A percentile compares a stretch with the other conserved stretches of the same genome.
Evolutionary conservation across 345 rosid species (phyloP).

Genomic region (Geranium rotundifolium): DNA sequence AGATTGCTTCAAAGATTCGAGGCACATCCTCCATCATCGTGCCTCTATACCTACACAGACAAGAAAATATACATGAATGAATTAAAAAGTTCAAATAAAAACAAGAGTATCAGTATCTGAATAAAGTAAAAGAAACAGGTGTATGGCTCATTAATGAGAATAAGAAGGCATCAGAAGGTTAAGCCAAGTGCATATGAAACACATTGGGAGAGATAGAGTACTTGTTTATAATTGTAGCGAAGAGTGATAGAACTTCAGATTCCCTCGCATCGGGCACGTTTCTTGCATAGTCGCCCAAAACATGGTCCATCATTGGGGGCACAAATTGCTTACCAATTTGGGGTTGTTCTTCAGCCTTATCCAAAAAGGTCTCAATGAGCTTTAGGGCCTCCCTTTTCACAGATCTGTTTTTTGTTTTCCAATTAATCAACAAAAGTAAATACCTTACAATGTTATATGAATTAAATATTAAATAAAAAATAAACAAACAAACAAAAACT

Average conservation of each 20-base stretch:
- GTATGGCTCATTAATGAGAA: background rate
- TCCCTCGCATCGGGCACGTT: slow-evolving; percentile 99
- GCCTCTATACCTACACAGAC: slow-evolving; percentile 59
- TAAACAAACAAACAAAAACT: background rate
- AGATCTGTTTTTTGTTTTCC: slow-evolving; percentile 41
- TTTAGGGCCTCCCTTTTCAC: slow-evolving; percentile 98
- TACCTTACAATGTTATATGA: too few species aligned
- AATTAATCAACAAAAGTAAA: background rate
- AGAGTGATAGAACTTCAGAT: slow-evolving; percentile 94
- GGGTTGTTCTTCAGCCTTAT: slow-evolving; percentile 99
- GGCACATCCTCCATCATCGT: slow-evolving; percentile 97
- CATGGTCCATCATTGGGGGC: slow-evolving; percentile 97
- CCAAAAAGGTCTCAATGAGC: slow-evolving; percentile 94
- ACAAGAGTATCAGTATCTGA: background rate
- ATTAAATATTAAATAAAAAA: slow-evolving; percentile 1
- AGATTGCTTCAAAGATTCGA: slow-evolving; percentile 93
- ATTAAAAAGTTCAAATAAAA: background rate
- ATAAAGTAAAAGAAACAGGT: too few species aligned
- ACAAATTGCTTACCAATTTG: slow-evolving; percentile 98
- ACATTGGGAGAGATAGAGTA: slow-evolving; percentile 11
- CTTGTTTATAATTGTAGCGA: slow-evolving; percentile 98
- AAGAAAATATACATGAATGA: background rate
- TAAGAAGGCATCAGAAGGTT: background rate
- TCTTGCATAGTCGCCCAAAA: slow-evolving; percentile 94
- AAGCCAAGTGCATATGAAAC: background rate